Base-by-base conservation (phyloP, 257 asterid species). In the Petrea volubilis region DNA sequence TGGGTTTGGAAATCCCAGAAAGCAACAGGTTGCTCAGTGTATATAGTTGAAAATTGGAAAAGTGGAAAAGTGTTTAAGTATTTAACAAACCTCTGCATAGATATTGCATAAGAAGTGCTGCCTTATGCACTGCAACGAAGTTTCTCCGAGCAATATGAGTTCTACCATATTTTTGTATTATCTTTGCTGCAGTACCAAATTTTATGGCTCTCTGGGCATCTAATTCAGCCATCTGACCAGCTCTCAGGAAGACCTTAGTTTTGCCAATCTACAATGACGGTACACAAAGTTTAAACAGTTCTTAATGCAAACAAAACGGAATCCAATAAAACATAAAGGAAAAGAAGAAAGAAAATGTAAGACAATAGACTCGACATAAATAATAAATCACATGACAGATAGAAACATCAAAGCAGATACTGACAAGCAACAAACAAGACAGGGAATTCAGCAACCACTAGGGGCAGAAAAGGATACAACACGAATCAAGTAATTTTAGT, bases 211-310 rank as follows among this genome's bases (percentile, higher is more conserved):
- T 83, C 43, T 74, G 88, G 68, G 95, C 95, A 87, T 93, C 96
- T 72, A 93, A 83, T 21, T 85, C 90, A 31, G 93, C 97, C 97
- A 93, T 85, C 74, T 93, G 97, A 77, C 93, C 96, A 71, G 98
- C 91, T 84, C 98, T 80, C 61, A 93, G 79, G 75, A 93, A 93
- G 74, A 93, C 76, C 80, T 90, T 88, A 33, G 89, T 85, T 73
- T 88, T 87, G 61, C 98, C 98, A 44, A 86, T 83, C 98, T 93
- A 91, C 85, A 79, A 79, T 60, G 46, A 67, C 47, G 38, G 14
- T 56, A 70, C 44, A 71, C 52, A 50, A 23, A 53, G 55, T 70
- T 72, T 31, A 31, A 41, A 50, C 51, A 29, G 67, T 62, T 47
- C 28, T 51, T 47, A 52, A 79, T 44, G 29, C 15, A 25, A 49